These are phyloP conservation scores for Rhodotorula diobovata DNA, from an alignment of 768 basidiomycete species.

Conservation along the genomic window DNA sequence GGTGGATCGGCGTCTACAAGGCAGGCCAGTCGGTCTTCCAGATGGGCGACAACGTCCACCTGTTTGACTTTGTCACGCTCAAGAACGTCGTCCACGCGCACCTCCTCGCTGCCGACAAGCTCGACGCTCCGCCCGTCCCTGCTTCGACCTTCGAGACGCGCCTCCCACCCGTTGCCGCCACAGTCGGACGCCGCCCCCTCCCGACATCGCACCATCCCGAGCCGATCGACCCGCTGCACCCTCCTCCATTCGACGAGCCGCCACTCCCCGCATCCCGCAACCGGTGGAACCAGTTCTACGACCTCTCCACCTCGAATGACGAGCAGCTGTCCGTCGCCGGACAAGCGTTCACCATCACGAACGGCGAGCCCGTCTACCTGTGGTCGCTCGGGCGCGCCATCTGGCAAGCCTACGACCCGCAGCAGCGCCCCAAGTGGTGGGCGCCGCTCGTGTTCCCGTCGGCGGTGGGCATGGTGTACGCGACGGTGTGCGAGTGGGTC, in stretches of 20 bases:
- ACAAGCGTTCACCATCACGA: conserved; percentile 91
- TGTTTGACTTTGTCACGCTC: conserved; percentile 95
- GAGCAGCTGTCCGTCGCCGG: conserved; percentile 66
- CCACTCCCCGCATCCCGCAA: conserved; percentile 23
- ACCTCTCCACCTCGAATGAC: not conserved
- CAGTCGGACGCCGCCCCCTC: not conserved
- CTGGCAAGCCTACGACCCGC: conserved; percentile 60
- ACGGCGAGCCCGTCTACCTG: conserved; percentile 91
- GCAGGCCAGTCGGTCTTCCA: conserved; percentile 81
- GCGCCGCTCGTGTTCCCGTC: conserved; percentile 20
- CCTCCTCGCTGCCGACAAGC: conserved; percentile 83
- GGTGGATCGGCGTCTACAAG: conserved; percentile 70
- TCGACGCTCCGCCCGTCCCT: conserved; percentile 47
- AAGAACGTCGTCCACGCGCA: conserved; percentile 91
- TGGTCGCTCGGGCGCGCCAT: conserved; percentile 83
- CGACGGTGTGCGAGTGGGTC: conserved; percentile 67
- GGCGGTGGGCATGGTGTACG: conserved; percentile 56
- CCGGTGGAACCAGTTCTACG: conserved; percentile 33
- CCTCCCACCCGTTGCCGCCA: conserved; percentile 42
- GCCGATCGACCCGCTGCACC: not conserved
- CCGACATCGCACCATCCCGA: conserved; percentile 13
- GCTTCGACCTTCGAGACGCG: conserved; percentile 49
- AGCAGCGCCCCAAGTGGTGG: conserved; percentile 35
- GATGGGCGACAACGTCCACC: conserved; percentile 84
- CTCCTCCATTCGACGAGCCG: not conserved